Evolutionary conservation across 306 rosid species (phyloP).

Genomic region (Acacia confusa): DNA sequence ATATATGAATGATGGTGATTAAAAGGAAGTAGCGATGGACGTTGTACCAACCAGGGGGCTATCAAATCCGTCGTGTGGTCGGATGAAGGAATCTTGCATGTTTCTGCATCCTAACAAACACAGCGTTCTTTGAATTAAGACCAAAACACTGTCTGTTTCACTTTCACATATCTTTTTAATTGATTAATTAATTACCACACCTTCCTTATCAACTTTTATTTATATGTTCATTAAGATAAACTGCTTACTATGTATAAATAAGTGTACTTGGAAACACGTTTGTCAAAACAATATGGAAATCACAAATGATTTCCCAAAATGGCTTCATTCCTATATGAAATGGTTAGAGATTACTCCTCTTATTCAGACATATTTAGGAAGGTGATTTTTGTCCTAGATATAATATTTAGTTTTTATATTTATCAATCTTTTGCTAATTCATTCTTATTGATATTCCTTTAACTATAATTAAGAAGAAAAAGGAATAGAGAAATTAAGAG

Average conservation of each 20-base stretch:
- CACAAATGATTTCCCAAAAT: too few species aligned
- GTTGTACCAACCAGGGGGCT: conserved; percentile 1
- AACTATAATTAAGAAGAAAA: too few species aligned
- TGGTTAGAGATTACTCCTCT: too few species aligned
- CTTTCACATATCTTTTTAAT: not conserved
- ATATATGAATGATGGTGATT: not conserved
- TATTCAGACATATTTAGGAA: too few species aligned
- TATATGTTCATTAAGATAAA: not conserved
- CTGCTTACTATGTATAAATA: not conserved
- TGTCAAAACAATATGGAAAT: too few species aligned
- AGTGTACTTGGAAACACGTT: not conserved
- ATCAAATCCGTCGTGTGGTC: conserved; percentile 9
- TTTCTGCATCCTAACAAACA: conserved; percentile 1
- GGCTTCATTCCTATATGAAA: too few species aligned
- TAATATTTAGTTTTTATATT: too few species aligned
- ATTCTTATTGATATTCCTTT: too few species aligned
- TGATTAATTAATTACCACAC: not conserved
- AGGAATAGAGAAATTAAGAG: too few species aligned
- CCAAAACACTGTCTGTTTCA: not conserved
- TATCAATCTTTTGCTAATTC: too few species aligned
- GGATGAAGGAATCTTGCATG: conserved; percentile 5
- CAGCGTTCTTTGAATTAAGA: conserved; percentile 4
- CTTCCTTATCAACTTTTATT: not conserved
- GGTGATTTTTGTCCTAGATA: too few species aligned
- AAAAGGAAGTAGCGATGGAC: not conserved